Evolutionary conservation across 106 monocot genomes (phyloP).

Genomic region (Allium fistulosum): DNA sequence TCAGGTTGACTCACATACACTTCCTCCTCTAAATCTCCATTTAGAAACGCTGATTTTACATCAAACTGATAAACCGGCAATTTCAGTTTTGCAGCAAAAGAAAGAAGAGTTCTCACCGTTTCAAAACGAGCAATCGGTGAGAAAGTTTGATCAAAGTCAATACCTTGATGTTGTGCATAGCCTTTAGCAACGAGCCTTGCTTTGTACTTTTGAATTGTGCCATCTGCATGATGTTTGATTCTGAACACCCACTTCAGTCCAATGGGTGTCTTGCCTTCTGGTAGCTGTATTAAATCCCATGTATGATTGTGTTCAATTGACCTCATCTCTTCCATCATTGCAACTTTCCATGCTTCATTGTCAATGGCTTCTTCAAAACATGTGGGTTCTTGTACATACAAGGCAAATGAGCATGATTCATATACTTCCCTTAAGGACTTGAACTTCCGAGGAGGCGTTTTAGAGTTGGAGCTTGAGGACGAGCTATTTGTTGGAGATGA

Average conservation of each 20-base stretch:
- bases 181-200: neutral
- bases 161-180: neutral
- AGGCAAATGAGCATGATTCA: neutral
- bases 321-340: neutral
- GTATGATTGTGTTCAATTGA: neutral
- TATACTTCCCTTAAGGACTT: neutral
- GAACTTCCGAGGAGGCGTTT: neutral
- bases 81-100: neutral
- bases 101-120: neutral
- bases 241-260: slow-evolving; percentile 6
- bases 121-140: neutral
- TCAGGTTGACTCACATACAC: neutral
- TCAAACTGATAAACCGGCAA: neutral
- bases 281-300: neutral
- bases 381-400: neutral
- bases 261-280: slow-evolving; percentile 1
- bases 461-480: too few relatives aligned
- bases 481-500: neutral
- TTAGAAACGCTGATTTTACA: too few relatives aligned
- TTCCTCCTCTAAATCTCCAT: slow-evolving; percentile 7
- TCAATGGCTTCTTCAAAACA: neutral
- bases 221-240: neutral
- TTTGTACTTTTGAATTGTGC: slow-evolving; percentile 1
- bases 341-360: neutral
- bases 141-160: neutral